Conservation (phyloP, 805 yeast species). For the Wickerhamomyces tratensis region DNA sequence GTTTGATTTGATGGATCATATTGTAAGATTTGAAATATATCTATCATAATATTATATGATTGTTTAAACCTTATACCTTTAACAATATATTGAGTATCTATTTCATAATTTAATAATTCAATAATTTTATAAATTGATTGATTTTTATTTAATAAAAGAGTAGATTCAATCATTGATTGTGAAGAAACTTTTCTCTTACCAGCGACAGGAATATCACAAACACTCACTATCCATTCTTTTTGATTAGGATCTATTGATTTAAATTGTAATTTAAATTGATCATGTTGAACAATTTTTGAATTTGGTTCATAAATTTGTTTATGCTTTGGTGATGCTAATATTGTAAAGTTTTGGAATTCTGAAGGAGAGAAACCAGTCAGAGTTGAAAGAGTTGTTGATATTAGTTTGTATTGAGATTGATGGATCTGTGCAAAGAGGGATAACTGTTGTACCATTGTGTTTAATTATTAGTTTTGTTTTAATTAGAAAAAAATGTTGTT, state of each 20-base stretch:
- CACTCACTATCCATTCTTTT: conserved; percentile 50
- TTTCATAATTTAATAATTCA: conserved; percentile 62
- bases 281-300: conserved; percentile 16
- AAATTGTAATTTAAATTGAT: conserved; percentile 15
- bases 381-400: conserved; percentile 12
- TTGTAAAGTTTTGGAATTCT: conserved; percentile 5
- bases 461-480: too few species aligned
- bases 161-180: conserved; percentile 57
- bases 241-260: conserved; percentile 7
- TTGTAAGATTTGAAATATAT: conserved; percentile 36
- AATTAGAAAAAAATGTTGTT: too few species aligned
- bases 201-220: conserved; percentile 68
- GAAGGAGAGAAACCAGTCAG: conserved; percentile 12
- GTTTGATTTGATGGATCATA: conserved; percentile 9
- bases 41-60: conserved; percentile 46
- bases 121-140: conserved; percentile 30
- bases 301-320: conserved; percentile 19
- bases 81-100: conserved; percentile 50
- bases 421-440: conserved; percentile 12
- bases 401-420: conserved; percentile 8
- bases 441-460: conserved; percentile 18
- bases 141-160: conserved; percentile 20
- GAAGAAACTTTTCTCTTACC: conserved; percentile 54
- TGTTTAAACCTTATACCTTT: conserved; percentile 55
- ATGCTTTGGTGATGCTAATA: conserved; percentile 13